A percentile compares a stretch with the other conserved stretches of the same genome.
Conservation (phyloP, 192 early-diverging fungal genomes). For the Chytriomyces hyalinus region DNA sequence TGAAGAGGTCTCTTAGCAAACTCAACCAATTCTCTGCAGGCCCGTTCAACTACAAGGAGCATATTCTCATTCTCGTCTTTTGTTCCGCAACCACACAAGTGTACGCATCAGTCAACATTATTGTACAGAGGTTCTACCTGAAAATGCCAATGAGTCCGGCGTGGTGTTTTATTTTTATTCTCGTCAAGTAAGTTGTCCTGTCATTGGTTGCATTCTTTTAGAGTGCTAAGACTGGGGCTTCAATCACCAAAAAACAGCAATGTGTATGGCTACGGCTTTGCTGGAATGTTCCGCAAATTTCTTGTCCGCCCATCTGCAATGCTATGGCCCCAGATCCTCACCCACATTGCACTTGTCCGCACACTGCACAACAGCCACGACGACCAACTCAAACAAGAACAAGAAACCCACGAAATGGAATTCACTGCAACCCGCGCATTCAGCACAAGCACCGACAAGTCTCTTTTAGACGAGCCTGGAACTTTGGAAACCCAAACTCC, state of each 20-base stretch:
- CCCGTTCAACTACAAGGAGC: conserved; percentile 85
- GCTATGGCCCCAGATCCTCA: conserved; percentile 83
- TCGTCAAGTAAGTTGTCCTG: conserved; percentile 14
- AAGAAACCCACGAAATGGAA: not conserved
- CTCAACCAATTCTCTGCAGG: too few species aligned
- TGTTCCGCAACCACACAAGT: conserved; percentile 67
- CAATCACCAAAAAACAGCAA: not conserved
- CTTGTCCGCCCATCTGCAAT: conserved; percentile 84
- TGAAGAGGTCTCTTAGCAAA: too few species aligned
- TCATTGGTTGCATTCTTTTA: not conserved
- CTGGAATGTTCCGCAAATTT: conserved; percentile 72
- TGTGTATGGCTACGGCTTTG: conserved; percentile 64
- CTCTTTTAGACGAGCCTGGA: not conserved
- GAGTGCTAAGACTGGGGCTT: too few species aligned
- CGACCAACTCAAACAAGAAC: not conserved
- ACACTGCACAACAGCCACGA: conserved; percentile 66
- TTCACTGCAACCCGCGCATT: not conserved
- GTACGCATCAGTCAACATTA: conserved; percentile 53
- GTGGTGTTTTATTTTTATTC: conserved; percentile 21
- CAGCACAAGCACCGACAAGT: conserved; percentile 27
- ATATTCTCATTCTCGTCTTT: conserved; percentile 78
- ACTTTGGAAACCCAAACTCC: not conserved
- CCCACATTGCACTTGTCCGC: conserved; percentile 77
- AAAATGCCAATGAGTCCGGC: not conserved
- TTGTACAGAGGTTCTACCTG: conserved; percentile 27